phyloP scores from a whole-genome alignment of 257 asterid genomes.

The Pogostemon cablin region DNA sequence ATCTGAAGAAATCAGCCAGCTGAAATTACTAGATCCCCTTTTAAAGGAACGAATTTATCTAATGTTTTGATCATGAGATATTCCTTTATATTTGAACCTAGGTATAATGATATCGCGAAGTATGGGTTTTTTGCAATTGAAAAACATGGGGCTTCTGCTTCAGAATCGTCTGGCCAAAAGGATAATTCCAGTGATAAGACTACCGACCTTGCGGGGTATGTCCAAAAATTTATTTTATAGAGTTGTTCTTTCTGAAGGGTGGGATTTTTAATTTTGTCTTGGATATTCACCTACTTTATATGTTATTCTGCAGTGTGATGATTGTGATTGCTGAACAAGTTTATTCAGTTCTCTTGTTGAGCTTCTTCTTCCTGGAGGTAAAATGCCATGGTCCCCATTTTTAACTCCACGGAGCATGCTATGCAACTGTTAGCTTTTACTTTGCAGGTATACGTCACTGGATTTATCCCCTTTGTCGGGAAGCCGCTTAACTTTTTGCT shows the following conservation, averaged over 20 bases:
- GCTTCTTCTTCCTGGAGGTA: slow-evolving; percentile 93
- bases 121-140: slow-evolving; percentile 74
- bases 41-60: neutral
- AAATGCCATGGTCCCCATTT: slow-evolving; percentile 25
- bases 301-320: slow-evolving; percentile 58
- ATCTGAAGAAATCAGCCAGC: too few relatives aligned
- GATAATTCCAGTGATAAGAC: slow-evolving; percentile 54
- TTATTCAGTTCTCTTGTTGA: slow-evolving; percentile 82
- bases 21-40: neutral
- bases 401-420: slow-evolving; percentile 19
- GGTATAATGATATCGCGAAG: slow-evolving; percentile 94
- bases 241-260: slow-evolving; percentile 6
- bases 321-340: slow-evolving; percentile 84
- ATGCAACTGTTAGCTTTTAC: slow-evolving; percentile 24
- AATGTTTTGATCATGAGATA: slow-evolving; percentile 26
- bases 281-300: slow-evolving; percentile 25
- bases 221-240: slow-evolving; percentile 20
- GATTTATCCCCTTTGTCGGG: slow-evolving; percentile 78
- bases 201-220: slow-evolving; percentile 75
- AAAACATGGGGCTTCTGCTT: slow-evolving; percentile 43
- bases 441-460: slow-evolving; percentile 72
- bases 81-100: slow-evolving; percentile 35
- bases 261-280: slow-evolving; percentile 23
- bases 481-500: slow-evolving; percentile 74
- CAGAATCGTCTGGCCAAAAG: slow-evolving; percentile 47